A percentile compares a stretch with the other conserved stretches of the same genome.
phyloP scores from a whole-genome alignment of 768 basidiomycete species.

The Gautieria morchelliformis region DNA sequence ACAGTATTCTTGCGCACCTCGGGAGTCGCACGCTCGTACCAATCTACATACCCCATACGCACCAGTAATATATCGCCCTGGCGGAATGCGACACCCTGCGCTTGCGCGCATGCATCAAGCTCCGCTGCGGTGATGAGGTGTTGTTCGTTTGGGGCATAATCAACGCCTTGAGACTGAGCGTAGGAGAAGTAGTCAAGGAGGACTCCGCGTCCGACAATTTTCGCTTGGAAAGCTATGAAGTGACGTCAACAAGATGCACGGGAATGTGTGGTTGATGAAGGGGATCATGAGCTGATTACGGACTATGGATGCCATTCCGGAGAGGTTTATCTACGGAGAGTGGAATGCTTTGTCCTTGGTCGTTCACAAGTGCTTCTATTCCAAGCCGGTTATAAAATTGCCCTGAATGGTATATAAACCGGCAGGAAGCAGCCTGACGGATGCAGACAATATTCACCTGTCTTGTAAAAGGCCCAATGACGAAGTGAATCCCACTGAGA shows the following conservation, averaged over 20 bases:
- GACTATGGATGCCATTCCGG: conserved; percentile 1
- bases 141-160: not conserved
- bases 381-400: conserved; percentile 3
- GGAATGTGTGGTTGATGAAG: not conserved
- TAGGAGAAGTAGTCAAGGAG: conserved; percentile 10
- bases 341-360: not conserved
- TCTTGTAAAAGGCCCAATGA: conserved; percentile 4
- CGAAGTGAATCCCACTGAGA: conserved; percentile 10
- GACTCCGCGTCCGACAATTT: conserved; percentile 10
- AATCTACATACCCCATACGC: conserved; percentile 5
- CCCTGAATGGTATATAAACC: not conserved
- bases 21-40: not conserved
- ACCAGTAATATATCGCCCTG: conserved; percentile 12
- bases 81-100: conserved; percentile 9
- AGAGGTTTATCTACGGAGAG: conserved; percentile 1
- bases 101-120: conserved; percentile 6
- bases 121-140: conserved; percentile 2
- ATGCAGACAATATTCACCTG: not conserved
- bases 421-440: not conserved
- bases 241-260: not conserved
- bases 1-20: not conserved
- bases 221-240: not conserved
- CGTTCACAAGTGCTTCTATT: not conserved
- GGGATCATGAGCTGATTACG: not conserved
- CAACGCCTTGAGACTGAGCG: not conserved